Base-by-base conservation (phyloP, 1,284 basidiomycete species). In the Sphaerobolus stellatus region DNA sequence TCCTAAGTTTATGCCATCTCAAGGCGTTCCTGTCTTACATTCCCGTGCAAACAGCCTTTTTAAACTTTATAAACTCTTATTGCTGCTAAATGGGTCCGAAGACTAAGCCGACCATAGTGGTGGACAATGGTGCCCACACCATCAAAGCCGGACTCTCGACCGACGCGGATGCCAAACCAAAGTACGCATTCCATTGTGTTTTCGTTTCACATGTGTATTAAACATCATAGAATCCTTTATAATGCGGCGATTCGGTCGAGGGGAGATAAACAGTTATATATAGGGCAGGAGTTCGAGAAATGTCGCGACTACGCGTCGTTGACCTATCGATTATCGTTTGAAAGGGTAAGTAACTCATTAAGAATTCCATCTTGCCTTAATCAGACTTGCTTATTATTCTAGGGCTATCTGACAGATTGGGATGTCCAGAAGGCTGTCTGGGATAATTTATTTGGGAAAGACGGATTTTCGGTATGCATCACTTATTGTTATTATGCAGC, bases 401-500 rank as follows among this genome's bases (percentile, higher is more conserved):
- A 95, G 93, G 94, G 94, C 28, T 92, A 88, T 70, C 74, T 95
- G 14, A 86, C 90, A 29, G 91, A 94, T 63, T 96, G 94, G 94
- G 92, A 95, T 62, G 87, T 88, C 1, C 85, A 96, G 69, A 94
- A 94, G 71, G 86, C 88, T 13, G 79, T 96, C 14, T 95, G 93
- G 92, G 92, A 96, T 62, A 83, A 86, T 7, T 66, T 94, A 25
- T 91, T 95, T 68, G 89, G 86, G 5, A 75, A 79, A 40, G 77
- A 86, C 52, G 80, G 79, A 45, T 73, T 93, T 48, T 81, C 82
- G 59, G 92, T 91, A 68, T 66, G 81, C 71, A 8, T 51, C 25
- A 44, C 20, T 30, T 44, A 43, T 34, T 31, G 24, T 28, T 14
- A 31, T 16, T 6, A 24, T n/a, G 5, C 8, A 22, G 30, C 14